Conservation (phyloP, 2,329 filamentous ascomycete species). For the Diaporthe batatas region DNA sequence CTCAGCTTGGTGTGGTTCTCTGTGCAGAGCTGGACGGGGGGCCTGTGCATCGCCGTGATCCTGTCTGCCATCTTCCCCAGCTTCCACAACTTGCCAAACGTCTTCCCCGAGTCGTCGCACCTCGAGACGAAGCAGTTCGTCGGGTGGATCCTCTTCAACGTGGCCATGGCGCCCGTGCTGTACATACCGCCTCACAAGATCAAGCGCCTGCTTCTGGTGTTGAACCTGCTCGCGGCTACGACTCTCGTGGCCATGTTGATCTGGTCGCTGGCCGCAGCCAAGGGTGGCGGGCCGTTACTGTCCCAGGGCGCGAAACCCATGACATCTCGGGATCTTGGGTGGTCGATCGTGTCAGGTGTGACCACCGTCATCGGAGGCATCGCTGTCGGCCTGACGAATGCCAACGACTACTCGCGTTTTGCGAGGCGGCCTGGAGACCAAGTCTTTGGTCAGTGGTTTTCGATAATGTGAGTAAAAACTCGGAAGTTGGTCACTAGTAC, state of each 20-base stretch:
- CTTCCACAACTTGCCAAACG: constrained; percentile 47
- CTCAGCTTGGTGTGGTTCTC: constrained; percentile 57
- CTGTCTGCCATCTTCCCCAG: constrained; percentile 48
- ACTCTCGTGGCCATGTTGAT: constrained; percentile 54
- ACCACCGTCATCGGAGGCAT: constrained; percentile 54
- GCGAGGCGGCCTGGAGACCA: constrained; percentile 37
- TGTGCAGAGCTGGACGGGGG: constrained; percentile 46
- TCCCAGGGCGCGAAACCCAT: constrained; percentile 47
- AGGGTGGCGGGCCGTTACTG: constrained; percentile 47
- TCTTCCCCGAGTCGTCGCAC: constrained; percentile 45
- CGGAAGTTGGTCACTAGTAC: not conserved
- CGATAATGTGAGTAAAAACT: constrained; percentile 26
- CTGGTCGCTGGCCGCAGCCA: constrained; percentile 51
- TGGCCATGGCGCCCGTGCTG: constrained; percentile 33
- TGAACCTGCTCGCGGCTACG: constrained; percentile 53
- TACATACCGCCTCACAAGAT: constrained; percentile 37
- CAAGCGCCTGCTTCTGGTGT: constrained; percentile 41
- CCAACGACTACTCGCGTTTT: constrained; percentile 39
- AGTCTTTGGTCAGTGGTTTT: constrained; percentile 38
- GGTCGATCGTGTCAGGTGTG: constrained; percentile 55
- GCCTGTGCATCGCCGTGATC: constrained; percentile 44
- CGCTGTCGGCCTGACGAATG: constrained; percentile 47
- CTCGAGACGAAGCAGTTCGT: constrained; percentile 48
- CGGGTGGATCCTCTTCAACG: constrained; percentile 50
- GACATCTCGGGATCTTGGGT: constrained; percentile 50